Percentiles rank a stretch among this genome's conserved stretches.
Conservation (phyloP, 1,284 basidiomycete species). For the Xanthoconium separans region DNA sequence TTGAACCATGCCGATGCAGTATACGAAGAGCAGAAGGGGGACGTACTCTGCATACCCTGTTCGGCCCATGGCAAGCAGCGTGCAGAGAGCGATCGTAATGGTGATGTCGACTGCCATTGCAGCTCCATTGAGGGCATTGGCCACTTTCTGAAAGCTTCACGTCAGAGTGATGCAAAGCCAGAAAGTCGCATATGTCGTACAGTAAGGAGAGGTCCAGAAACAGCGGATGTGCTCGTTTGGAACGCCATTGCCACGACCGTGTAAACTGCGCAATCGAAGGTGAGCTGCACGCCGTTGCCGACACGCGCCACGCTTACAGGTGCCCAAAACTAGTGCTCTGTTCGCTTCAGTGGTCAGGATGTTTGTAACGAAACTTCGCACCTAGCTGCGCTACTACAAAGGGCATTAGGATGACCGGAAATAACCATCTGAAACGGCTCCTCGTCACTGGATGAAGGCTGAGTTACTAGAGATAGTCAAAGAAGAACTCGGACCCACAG, state of each 20-base stretch:
- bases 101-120: conserved; percentile 22
- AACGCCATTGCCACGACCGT: conserved; percentile 15
- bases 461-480: neutral
- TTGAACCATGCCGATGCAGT: neutral
- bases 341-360: conserved; percentile 6
- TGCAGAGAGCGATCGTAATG: conserved; percentile 23
- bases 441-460: conserved; percentile 13
- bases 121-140: conserved; percentile 13
- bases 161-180: conserved; percentile 7
- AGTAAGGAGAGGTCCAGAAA: conserved; percentile 18
- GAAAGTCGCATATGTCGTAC: conserved; percentile 7
- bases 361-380: neutral
- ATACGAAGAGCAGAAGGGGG: neutral
- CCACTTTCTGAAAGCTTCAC: conserved; percentile 11
- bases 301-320: conserved; percentile 9
- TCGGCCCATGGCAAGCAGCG: conserved; percentile 21
- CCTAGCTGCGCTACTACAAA: conserved; percentile 23
- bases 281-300: conserved; percentile 6
- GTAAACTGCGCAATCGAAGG: conserved; percentile 14
- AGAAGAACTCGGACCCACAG: conserved; percentile 9
- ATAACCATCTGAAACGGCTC: conserved; percentile 18
- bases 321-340: conserved; percentile 13
- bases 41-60: conserved; percentile 24
- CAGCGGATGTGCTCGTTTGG: conserved; percentile 16
- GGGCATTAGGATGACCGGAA: conserved; percentile 17